Evolutionary conservation across 805 yeast genomes (phyloP).

Genomic region (Lachancea fermentati): DNA sequence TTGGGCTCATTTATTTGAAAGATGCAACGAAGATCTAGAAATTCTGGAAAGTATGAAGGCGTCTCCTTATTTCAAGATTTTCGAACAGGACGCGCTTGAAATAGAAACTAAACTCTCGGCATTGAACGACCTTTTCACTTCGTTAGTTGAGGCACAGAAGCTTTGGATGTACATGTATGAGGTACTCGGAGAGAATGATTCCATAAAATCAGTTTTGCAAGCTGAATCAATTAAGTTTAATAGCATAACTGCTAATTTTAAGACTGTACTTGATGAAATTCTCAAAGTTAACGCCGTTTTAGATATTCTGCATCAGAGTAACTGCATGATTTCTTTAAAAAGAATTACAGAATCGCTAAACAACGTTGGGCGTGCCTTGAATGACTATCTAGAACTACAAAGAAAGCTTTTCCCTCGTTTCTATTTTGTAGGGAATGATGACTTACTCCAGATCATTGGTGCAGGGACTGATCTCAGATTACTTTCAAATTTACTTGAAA

Average conservation of each 20-base stretch:
- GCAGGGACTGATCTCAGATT: conserved; percentile 41
- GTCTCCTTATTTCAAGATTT: conserved; percentile 54
- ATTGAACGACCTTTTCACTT: conserved; percentile 48
- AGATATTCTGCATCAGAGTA: conserved; percentile 49
- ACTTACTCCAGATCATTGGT: conserved; percentile 77
- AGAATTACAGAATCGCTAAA: conserved; percentile 50
- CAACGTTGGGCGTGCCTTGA: conserved; percentile 57
- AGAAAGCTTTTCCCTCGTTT: conserved; percentile 74
- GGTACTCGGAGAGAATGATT: conserved; percentile 56
- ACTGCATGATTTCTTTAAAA: conserved; percentile 41
- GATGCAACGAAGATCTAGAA: conserved; percentile 54
- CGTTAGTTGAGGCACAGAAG: conserved; percentile 82
- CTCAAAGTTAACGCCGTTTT: conserved; percentile 46
- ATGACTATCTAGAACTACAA: conserved; percentile 76
- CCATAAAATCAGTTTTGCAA: conserved; percentile 59
- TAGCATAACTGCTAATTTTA: conserved; percentile 56
- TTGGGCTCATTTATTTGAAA: conserved; percentile 60
- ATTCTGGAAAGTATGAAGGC: conserved; percentile 63
- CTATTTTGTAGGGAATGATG: conserved; percentile 87
- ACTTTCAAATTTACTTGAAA: conserved; percentile 55
- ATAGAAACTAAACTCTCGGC: conserved; percentile 54
- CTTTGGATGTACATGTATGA: conserved; percentile 86
- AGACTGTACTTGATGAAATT: conserved; percentile 44
- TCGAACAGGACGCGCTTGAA: conserved; percentile 50
- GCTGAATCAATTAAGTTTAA: conserved; percentile 63